phyloP scores from a whole-genome alignment of 805 yeast species.

The Zygosaccharomyces bailii region DNA sequence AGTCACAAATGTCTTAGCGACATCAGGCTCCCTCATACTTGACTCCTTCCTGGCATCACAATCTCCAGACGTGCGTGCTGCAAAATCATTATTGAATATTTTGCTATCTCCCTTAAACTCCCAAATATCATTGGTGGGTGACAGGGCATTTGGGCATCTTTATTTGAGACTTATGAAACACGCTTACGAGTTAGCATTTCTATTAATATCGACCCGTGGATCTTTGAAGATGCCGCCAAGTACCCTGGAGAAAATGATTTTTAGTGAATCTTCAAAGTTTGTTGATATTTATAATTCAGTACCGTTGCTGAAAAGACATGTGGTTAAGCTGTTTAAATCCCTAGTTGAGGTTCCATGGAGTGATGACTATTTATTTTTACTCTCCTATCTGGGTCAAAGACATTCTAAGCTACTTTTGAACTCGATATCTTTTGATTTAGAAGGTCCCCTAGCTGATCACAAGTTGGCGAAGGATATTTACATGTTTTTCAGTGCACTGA shows the following conservation, averaged over 20 bases:
- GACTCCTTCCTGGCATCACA: constrained; percentile 53
- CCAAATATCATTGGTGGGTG: constrained; percentile 36
- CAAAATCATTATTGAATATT: constrained; percentile 22
- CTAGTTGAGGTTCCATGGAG: constrained; percentile 57
- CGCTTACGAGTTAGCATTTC: constrained; percentile 53
- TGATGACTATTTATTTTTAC: constrained; percentile 65
- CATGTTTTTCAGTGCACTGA: constrained; percentile 61
- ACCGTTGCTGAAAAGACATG: constrained; percentile 44
- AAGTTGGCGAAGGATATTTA: constrained; percentile 53
- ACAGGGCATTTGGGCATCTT: constrained; percentile 18
- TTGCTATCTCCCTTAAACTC: constrained; percentile 18
- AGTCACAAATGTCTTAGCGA: constrained; percentile 49
- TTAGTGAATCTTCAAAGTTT: constrained; percentile 51
- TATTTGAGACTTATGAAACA: constrained; percentile 43
- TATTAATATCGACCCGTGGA: constrained; percentile 57
- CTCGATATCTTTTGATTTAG: constrained; percentile 59
- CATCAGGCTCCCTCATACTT: constrained; percentile 49
- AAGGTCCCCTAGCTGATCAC: constrained; percentile 51
- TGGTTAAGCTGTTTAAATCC: constrained; percentile 55
- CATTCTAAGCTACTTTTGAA: constrained; percentile 57
- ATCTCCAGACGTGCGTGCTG: constrained; percentile 46
- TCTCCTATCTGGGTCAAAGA: constrained; percentile 74
- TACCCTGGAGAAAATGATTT: constrained; percentile 60
- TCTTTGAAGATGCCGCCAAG: constrained; percentile 51
- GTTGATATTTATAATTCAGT: constrained; percentile 55